Evolutionary conservation across 129 eudicot species (phyloP).

Genomic region (Oenanthe sinensis): DNA sequence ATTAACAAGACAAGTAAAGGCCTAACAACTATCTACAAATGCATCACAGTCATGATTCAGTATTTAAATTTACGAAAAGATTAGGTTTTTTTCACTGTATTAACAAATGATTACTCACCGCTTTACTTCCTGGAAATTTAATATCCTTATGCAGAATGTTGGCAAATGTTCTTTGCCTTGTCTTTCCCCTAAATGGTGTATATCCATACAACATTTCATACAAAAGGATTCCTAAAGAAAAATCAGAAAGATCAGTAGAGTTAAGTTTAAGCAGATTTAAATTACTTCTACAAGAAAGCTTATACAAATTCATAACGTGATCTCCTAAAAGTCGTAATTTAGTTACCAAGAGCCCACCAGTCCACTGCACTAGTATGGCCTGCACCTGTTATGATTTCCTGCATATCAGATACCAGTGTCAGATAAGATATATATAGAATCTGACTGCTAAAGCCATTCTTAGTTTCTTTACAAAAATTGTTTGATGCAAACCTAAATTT

Average conservation of each 20-base stretch:
- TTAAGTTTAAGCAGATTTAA: neutral
- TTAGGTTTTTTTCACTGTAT: neutral
- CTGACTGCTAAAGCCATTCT: neutral
- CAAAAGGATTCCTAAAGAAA: slow-evolving; percentile 39
- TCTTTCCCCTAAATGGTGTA: slow-evolving; percentile 66
- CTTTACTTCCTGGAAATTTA: slow-evolving; percentile 40
- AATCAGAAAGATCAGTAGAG: neutral
- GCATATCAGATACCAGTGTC: neutral
- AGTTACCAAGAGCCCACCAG: slow-evolving; percentile 99
- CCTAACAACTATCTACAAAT: neutral
- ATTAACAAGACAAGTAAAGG: neutral
- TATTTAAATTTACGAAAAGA: neutral
- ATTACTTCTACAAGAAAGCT: neutral
- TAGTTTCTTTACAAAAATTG: neutral
- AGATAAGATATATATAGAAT: neutral
- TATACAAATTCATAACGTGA: neutral
- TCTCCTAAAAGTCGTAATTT: neutral
- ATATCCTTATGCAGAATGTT: slow-evolving; percentile 47
- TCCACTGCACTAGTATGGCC: slow-evolving; percentile 99
- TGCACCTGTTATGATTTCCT: slow-evolving; percentile 93
- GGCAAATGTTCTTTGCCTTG: slow-evolving; percentile 62
- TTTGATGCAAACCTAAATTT: neutral
- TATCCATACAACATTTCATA: slow-evolving; percentile 57
- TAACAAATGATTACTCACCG: slow-evolving; percentile 11
- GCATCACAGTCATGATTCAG: neutral